Evolutionary conservation across 1,139 yeast species (phyloP).

Genomic region (Debaryomycetaceae sp.): DNA sequence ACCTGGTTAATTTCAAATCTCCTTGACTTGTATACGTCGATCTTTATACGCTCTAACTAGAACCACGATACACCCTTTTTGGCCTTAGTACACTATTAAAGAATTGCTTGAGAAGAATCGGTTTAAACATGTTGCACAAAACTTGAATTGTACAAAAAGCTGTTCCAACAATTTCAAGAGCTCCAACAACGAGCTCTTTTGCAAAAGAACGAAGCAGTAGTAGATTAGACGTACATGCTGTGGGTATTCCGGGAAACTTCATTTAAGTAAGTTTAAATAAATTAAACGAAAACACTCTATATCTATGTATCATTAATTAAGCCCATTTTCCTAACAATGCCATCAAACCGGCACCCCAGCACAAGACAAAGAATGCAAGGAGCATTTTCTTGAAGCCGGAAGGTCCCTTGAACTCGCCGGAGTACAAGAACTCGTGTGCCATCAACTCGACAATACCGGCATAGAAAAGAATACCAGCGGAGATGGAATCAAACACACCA

Average conservation of each 20-base stretch:
- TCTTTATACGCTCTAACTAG: too few species aligned
- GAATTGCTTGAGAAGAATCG: too few species aligned
- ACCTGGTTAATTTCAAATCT: too few species aligned
- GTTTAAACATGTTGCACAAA: background rate
- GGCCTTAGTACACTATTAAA: too few species aligned
- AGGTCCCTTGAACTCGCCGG: constrained; percentile 22
- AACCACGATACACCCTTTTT: too few species aligned
- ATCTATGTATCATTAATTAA: constrained; percentile 7
- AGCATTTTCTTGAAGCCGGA: constrained; percentile 15
- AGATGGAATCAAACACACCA: constrained; percentile 35
- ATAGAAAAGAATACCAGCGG: constrained; percentile 39
- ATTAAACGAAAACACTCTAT: background rate
- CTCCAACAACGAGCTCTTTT: too few species aligned
- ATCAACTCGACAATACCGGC: constrained; percentile 38
- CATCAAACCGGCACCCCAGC: constrained; percentile 37
- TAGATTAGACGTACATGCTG: too few species aligned
- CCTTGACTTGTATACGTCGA: too few species aligned
- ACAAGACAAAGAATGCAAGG: constrained; percentile 23
- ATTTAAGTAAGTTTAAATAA: too few species aligned
- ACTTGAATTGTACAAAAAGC: background rate
- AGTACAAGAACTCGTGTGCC: constrained; percentile 37
- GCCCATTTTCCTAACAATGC: constrained; percentile 46
- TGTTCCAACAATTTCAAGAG: background rate
- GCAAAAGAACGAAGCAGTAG: too few species aligned
- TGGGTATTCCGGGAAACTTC: too few species aligned